A percentile compares a stretch with the other conserved stretches of the same genome.
Evolutionary conservation across 139 green algal genomes (phyloP).

Genomic region (Haematococcus lacustris): DNA sequence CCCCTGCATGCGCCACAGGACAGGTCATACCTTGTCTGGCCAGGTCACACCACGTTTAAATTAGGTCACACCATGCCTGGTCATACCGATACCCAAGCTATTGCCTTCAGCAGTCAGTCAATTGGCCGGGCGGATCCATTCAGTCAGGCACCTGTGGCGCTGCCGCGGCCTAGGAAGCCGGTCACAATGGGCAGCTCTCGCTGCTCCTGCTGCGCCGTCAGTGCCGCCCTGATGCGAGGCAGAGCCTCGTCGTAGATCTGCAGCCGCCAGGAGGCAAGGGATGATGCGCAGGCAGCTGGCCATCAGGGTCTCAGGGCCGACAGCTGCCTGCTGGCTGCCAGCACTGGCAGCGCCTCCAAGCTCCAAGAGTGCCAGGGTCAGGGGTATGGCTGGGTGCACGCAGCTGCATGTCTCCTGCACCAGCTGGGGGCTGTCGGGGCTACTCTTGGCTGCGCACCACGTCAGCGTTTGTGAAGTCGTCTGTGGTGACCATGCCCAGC

Average conservation of each 20-base stretch:
- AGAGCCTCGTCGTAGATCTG: conserved; percentile 23
- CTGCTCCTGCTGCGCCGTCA: not conserved
- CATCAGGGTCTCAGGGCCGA: not conserved
- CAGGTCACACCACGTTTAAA: too few species aligned
- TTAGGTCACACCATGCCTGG: too few species aligned
- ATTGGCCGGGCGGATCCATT: too few species aligned
- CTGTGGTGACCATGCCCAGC: conserved; percentile 82
- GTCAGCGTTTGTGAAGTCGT: conserved; percentile 88
- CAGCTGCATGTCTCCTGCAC: not conserved
- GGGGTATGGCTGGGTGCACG: not conserved
- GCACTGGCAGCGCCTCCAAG: not conserved
- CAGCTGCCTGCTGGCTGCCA: not conserved
- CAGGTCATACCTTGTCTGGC: too few species aligned
- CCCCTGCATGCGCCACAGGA: too few species aligned
- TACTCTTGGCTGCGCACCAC: conserved; percentile 32
- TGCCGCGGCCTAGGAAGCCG: conserved; percentile 83
- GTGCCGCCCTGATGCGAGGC: conserved; percentile 19
- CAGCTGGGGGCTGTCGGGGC: not conserved
- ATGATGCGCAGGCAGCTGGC: not conserved
- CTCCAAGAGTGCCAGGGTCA: not conserved
- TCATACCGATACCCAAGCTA: too few species aligned
- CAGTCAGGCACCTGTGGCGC: conserved; percentile 48
- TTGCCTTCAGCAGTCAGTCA: too few species aligned
- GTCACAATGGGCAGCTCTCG: conserved; percentile 23
- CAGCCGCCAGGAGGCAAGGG: not conserved